These are phyloP conservation scores for Beta lomatogona DNA, from an alignment of 179 eudicot genomes.

Conservation along the genomic window DNA sequence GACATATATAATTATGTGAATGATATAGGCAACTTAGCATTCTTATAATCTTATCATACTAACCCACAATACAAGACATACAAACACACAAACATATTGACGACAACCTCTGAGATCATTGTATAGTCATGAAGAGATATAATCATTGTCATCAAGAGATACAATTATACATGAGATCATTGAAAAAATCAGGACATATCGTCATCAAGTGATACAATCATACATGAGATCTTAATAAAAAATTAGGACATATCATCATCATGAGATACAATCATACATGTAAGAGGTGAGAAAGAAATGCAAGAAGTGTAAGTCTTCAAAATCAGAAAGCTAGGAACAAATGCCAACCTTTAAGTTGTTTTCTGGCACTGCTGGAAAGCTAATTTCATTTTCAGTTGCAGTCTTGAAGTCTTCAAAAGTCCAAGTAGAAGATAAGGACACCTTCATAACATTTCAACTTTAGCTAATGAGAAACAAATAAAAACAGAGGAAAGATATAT, in stretches of 20 bases:
- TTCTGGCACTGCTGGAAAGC: constrained; percentile 54
- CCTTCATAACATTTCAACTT: constrained; percentile 41
- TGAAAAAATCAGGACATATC: too few species aligned
- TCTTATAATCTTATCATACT: not conserved
- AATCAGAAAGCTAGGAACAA: not conserved
- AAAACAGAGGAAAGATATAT: not conserved
- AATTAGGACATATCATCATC: not conserved
- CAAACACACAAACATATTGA: not conserved
- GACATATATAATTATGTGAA: too few species aligned
- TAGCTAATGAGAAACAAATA: constrained; percentile 16
- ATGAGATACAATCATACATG: not conserved
- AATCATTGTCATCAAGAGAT: too few species aligned
- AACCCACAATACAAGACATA: not conserved
- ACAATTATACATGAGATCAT: too few species aligned
- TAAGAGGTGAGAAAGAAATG: not conserved
- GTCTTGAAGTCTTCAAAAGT: constrained; percentile 76
- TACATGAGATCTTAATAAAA: not conserved
- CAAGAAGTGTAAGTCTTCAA: not conserved
- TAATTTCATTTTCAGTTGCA: constrained; percentile 59
- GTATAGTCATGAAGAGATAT: too few species aligned
- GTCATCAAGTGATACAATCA: too few species aligned
- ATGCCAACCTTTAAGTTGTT: constrained; percentile 67
- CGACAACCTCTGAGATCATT: too few species aligned
- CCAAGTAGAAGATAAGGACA: constrained; percentile 73
- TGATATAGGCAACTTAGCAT: not conserved